Evolutionary conservation across 2,329 filamentous ascomycete genomes (phyloP), one percentile per base, ranked within the genome.

Genomic region (Tolypocladium guangdongense): DNA sequence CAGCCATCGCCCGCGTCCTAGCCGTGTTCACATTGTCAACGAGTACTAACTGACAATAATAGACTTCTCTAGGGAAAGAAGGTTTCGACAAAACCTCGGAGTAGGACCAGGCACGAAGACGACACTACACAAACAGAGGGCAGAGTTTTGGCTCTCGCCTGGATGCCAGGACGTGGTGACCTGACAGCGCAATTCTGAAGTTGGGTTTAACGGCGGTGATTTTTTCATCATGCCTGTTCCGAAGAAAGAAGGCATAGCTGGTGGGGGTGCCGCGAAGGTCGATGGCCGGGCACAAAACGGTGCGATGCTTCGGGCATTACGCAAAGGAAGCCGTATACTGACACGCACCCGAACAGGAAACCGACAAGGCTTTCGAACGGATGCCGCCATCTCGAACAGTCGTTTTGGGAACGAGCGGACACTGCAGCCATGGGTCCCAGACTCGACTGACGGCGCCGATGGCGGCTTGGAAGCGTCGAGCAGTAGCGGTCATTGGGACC

Each of bases 361-460:
- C 60, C 74, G 82, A 43, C 71, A 79, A 54, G 80, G 77, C 27
- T 96, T 97, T 72, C 85, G 87, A 58, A 97, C 92, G 27, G 92
- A 97, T 66, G 76, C 82, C 36, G 89, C 93, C 63, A 96, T 97
- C 58, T 93, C 91, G 8, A 87, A 87, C 59, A 80, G 79, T 62
- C 81, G 85, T 58, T 72, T 78, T 47, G 77, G 82, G 49, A 82
- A 81, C 54, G 89, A 95, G 69, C 84, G 90, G 55, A 76, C 82
- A 51, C 76, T 97, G 41, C 84, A 96, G 65, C 84, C 80, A 61
- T 97, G 91, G 90, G 82, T 90, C 53, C 83, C 88, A 7, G 84
- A 84, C 59, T 68, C 78, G 18, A 63, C 56, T 45, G 83, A 85
- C 57, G 78, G 78, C 32, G 68, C 81, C 41, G 86, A 91, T 63